phyloP scores from a whole-genome alignment of 2,329 filamentous ascomycete species.

The Cercospora zeae-maydis region DNA sequence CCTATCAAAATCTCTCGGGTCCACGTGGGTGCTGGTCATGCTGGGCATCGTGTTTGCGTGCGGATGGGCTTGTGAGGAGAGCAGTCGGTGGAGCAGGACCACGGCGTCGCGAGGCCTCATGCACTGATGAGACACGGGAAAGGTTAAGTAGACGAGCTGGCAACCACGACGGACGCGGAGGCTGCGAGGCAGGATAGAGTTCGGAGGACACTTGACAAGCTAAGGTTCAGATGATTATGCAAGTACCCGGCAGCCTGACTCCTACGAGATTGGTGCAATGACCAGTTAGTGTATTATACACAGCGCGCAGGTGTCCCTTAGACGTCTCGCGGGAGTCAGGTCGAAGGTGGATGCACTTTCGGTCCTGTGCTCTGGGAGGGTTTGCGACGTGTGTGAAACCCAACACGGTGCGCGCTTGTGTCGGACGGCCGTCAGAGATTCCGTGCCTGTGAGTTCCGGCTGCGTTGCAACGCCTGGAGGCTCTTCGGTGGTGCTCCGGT shows the following conservation, averaged over 20 bases:
- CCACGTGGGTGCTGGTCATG: neutral
- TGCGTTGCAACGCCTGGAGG: neutral
- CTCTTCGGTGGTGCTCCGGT: no score
- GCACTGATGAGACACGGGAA: neutral
- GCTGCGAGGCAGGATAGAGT: neutral
- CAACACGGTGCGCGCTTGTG: neutral
- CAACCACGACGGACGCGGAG: neutral
- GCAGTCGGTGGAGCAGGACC: neutral
- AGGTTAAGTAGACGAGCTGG: neutral
- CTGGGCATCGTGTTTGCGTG: neutral
- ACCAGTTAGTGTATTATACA: neutral
- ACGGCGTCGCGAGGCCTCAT: neutral
- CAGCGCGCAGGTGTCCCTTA: neutral
- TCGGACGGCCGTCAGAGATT: slow-evolving; percentile 3
- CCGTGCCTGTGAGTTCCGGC: neutral
- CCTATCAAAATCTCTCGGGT: neutral
- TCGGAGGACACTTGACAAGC: slow-evolving; percentile 5
- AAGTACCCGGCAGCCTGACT: neutral
- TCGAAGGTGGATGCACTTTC: neutral
- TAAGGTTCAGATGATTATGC: slow-evolving; percentile 5
- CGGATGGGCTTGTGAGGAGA: neutral
- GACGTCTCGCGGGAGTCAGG: neutral
- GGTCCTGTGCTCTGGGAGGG: neutral
- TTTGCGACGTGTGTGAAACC: neutral
- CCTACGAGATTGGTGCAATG: neutral